Conservation (phyloP, 176 grass and related monocot species). For the Bonia amplexicaulis region DNA sequence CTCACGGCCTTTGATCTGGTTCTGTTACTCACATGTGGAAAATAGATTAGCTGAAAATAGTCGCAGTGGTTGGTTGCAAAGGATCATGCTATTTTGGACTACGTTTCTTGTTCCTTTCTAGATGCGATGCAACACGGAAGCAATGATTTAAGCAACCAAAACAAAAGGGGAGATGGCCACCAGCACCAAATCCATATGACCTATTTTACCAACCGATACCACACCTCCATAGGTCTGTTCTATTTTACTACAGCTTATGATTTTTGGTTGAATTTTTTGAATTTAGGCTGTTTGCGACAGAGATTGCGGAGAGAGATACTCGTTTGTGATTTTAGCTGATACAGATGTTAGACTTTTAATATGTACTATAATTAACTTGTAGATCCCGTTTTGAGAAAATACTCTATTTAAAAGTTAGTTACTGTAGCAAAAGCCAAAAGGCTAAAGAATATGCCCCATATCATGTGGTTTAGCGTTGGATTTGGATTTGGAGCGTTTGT, state of each 20-base stretch:
- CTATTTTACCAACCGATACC: conserved; percentile 23
- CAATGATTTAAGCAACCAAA: conserved; percentile 3
- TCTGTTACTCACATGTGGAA: neutral
- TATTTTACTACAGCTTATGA: too few relatives aligned
- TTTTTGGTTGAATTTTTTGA: too few relatives aligned
- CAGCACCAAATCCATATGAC: conserved; percentile 22
- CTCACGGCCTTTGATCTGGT: neutral
- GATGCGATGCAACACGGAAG: neutral
- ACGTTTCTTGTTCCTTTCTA: neutral
- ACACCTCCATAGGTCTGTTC: too few relatives aligned
- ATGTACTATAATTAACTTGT: too few relatives aligned
- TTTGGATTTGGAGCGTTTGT: neutral
- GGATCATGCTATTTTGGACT: neutral
- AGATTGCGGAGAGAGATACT: too few relatives aligned
- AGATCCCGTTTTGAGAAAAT: too few relatives aligned
- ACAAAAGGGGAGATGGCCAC: neutral
- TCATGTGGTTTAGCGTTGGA: neutral
- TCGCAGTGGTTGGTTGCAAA: neutral
- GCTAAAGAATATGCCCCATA: too few relatives aligned
- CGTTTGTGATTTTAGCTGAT: too few relatives aligned
- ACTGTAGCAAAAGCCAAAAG: too few relatives aligned
- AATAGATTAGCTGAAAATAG: neutral
- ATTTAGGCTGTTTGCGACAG: too few relatives aligned
- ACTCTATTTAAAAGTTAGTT: too few relatives aligned
- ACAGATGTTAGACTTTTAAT: too few relatives aligned